Base-by-base conservation (phyloP, 768 basidiomycete species). In the Clitopilus passeckerianus region DNA sequence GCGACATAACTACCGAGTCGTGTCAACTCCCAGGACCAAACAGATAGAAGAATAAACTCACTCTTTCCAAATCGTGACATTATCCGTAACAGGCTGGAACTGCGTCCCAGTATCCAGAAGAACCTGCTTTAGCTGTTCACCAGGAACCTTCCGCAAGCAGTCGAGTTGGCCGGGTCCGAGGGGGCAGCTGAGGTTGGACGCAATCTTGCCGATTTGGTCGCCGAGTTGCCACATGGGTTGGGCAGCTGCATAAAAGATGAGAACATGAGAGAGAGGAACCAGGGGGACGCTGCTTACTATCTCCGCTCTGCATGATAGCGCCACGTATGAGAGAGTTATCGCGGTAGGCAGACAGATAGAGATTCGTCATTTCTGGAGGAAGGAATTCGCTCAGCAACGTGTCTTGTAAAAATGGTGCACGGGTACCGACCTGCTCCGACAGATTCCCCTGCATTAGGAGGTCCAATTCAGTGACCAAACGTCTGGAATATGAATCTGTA, bases 41-140 rank as follows among this genome's bases (percentile, higher is more conserved):
- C 27, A 30, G 27, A 30, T 30, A 30, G 27, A 30, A 7, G 4
- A n/a, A n/a, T n/a, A n/a, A 44, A 9, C 67, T 5, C 53, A 73
- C 72, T 72, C 72, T 66, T 70, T 71, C 66, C 68, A 72, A 37
- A 74, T 61, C 7, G 71, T 72, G 30, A 74, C 60, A 57, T 71
- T 71, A 59, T 74, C 72, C 1, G 69, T 71, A 1, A 72, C 72
- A 24, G 72, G 72, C 56, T 73, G 72, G 60, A 73, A 72, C 57
- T 74, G 71, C 3, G 70, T 65, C 10, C 69, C 70, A 33, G 70
- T 72, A 20, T 64, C 62, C 6, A 74, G 34, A 10, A 71, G 57
- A 6, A 64, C 62, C 50, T 65, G 58, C 54, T 65, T 61, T n/a
- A 72, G 61, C 5, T 71, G 66, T 4, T 53, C 35, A 6, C 70